Conservation (phyloP, 306 rosid genomes). For the Lupinus albus region DNA sequence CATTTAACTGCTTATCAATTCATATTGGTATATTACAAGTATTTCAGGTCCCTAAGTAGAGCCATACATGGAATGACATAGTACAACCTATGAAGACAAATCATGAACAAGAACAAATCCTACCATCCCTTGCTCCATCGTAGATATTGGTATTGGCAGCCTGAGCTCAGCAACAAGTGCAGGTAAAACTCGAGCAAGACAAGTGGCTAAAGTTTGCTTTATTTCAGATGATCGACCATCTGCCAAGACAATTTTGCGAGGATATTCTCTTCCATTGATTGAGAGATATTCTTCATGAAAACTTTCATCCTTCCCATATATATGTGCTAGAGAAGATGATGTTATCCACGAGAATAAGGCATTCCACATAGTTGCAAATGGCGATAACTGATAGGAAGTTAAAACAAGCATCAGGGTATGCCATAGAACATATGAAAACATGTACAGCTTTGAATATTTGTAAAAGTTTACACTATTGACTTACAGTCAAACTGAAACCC, state of each 20-base stretch:
- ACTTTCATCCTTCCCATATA: conserved; percentile 87
- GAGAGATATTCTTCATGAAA: conserved; percentile 72
- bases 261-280: conserved; percentile 76
- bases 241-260: conserved; percentile 60
- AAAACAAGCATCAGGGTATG: conserved; percentile 21
- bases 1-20: conserved; percentile 10
- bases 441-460: conserved; percentile 10
- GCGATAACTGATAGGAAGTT: conserved; percentile 65
- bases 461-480: conserved; percentile 19
- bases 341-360: conserved; percentile 80
- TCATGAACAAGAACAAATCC: conserved; percentile 28
- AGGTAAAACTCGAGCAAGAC: conserved; percentile 86
- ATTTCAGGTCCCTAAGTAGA: conserved; percentile 28
- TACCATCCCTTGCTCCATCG: conserved; percentile 91
- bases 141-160: conserved; percentile 74
- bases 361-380: conserved; percentile 88
- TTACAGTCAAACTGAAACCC: conserved; percentile 77
- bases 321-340: conserved; percentile 77
- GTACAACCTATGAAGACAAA: not conserved
- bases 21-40: conserved; percentile 19
- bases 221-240: conserved; percentile 93
- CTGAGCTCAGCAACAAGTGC: conserved; percentile 70
- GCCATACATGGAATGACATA: conserved; percentile 1
- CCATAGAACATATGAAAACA: conserved; percentile 15
- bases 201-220: conserved; percentile 76